These are phyloP conservation scores for Phytophthora pisi DNA, from an alignment of 352 stramenopile genomes.

Conservation along the genomic window DNA sequence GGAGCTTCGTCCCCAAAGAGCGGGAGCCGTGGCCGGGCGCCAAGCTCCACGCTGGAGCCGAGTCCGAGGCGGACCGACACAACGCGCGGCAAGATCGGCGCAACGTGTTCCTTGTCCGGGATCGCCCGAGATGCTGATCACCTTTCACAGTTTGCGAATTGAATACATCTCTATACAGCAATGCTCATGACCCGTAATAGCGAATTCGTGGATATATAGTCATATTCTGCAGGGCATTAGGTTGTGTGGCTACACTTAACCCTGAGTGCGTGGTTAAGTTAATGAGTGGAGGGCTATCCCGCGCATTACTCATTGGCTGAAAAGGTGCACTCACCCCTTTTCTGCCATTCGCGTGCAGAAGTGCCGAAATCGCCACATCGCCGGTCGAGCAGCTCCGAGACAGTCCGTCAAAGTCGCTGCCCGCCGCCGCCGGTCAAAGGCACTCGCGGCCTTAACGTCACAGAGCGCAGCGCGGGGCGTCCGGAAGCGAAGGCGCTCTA, in stretches of 20 bases:
- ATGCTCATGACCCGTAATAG: not conserved
- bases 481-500: not conserved
- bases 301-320: not conserved
- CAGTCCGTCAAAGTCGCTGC: slow-evolving; percentile 1
- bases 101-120: not conserved
- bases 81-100: slow-evolving; percentile 3
- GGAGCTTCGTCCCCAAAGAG: not conserved
- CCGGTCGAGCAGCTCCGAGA: not conserved
- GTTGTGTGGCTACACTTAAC: not conserved
- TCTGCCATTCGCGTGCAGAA: slow-evolving; percentile 1
- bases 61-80: not conserved
- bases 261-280: not conserved
- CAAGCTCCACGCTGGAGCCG: too few species aligned
- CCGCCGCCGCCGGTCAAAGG: slow-evolving; percentile 5
- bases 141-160: not conserved
- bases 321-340: not conserved
- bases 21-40: not conserved
- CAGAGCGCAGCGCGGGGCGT: not conserved
- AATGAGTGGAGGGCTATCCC: not conserved
- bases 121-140: not conserved
- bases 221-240: not conserved
- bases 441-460: slow-evolving; percentile 3
- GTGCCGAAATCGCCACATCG: slow-evolving; percentile 25
- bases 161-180: too few species aligned
- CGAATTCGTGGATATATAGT: not conserved